phyloP scores from a whole-genome alignment of 2,329 filamentous ascomycete species.

The Clarireedia monteithiana region DNA sequence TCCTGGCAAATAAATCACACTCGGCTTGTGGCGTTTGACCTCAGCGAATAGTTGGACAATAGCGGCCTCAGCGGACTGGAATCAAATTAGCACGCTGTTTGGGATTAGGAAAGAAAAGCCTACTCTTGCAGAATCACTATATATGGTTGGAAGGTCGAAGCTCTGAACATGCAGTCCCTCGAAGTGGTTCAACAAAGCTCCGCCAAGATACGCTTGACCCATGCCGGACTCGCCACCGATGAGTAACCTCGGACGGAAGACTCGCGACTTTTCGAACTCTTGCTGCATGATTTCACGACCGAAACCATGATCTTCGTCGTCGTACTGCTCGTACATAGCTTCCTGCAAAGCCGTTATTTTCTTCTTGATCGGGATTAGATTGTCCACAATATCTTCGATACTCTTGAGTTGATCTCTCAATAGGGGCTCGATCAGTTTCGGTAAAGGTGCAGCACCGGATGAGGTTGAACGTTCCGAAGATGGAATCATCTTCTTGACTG shows the following conservation, averaged over 20 bases:
- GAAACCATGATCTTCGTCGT: constrained; percentile 77
- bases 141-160: constrained; percentile 81
- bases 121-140: constrained; percentile 73
- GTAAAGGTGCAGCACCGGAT: constrained; percentile 74
- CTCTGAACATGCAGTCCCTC: constrained; percentile 92
- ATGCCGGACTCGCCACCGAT: constrained; percentile 79
- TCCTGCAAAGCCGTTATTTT: constrained; percentile 86
- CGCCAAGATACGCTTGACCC: constrained; percentile 86
- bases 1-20: constrained; percentile 89
- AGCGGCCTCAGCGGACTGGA: constrained; percentile 57
- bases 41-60: constrained; percentile 88
- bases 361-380: constrained; percentile 76
- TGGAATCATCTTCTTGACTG: constrained; percentile 90
- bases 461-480: constrained; percentile 87
- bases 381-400: constrained; percentile 63
- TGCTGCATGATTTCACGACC: constrained; percentile 66
- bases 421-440: constrained; percentile 72
- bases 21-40: constrained; percentile 88
- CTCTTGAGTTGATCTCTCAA: constrained; percentile 62
- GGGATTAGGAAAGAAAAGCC: constrained; percentile 26
- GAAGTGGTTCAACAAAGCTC: constrained; percentile 80
- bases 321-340: constrained; percentile 81
- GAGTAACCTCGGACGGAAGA: constrained; percentile 82
- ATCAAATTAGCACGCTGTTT: constrained; percentile 10
- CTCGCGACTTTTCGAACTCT: constrained; percentile 78